These are phyloP conservation scores for Hypomyces perniciosus DNA, from an alignment of 2,329 filamentous ascomycete genomes.

Conservation along the genomic window DNA sequence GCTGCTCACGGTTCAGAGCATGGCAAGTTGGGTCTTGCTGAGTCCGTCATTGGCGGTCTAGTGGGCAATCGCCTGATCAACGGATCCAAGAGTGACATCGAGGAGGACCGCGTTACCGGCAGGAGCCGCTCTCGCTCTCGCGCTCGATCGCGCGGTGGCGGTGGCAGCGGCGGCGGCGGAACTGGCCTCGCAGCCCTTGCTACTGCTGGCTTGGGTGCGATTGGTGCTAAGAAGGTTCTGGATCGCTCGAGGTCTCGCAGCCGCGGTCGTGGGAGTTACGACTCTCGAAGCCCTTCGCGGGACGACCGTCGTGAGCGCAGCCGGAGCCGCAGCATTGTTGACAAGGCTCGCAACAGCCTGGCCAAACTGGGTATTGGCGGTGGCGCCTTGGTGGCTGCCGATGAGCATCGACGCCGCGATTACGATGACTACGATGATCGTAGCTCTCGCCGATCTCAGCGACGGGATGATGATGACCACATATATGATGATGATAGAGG, in stretches of 20 bases:
- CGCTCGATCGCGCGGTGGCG: constrained; percentile 48
- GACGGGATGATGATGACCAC: constrained; percentile 27
- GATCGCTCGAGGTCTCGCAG: constrained; percentile 47
- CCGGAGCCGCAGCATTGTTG: constrained; percentile 61
- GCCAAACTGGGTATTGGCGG: constrained; percentile 56
- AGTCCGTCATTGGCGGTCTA: constrained; percentile 83
- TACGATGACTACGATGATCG: constrained; percentile 42
- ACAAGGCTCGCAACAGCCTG: constrained; percentile 54
- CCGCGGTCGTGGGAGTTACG: constrained; percentile 38
- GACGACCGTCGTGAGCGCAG: constrained; percentile 41
- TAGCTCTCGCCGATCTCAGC: constrained; percentile 35
- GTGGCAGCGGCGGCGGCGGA: constrained; percentile 36
- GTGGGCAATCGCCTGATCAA: constrained; percentile 82
- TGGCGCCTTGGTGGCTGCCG: constrained; percentile 31
- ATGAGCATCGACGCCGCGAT: constrained; percentile 35
- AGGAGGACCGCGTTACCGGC: constrained; percentile 51
- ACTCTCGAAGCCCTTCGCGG: constrained; percentile 38
- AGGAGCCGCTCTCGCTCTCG: constrained; percentile 66
- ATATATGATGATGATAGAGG: constrained; percentile 43
- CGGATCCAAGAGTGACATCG: constrained; percentile 63
- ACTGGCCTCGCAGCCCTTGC: constrained; percentile 56
- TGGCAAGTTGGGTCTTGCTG: constrained; percentile 76
- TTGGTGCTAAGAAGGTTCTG: constrained; percentile 56
- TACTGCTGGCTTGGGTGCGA: constrained; percentile 54
- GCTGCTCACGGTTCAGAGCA: constrained; percentile 65